phyloP scores from a whole-genome alignment of 2,329 filamentous ascomycete species.

The Apiospora arundinis region DNA sequence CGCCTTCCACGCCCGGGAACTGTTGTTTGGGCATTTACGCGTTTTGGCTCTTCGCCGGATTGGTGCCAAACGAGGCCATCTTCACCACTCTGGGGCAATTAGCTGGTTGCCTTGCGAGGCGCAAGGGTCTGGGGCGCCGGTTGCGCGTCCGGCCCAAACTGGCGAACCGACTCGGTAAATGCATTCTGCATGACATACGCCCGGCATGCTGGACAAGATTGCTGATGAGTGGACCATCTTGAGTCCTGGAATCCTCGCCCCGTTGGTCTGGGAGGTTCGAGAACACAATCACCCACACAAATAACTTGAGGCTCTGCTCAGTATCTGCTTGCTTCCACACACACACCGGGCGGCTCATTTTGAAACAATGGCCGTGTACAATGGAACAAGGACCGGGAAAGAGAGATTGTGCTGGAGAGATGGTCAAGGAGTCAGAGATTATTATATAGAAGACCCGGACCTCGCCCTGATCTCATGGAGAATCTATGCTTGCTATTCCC shows the following conservation, averaged over 20 bases:
- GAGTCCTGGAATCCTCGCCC: neutral
- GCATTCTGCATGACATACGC: neutral
- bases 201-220: neutral
- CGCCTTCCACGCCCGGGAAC: neutral
- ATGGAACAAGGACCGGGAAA: neutral
- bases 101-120: conserved; percentile 9
- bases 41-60: conserved; percentile 2
- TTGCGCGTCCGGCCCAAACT: neutral
- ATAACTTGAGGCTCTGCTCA: conserved; percentile 1
- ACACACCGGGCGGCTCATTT: neutral
- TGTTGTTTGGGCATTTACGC: neutral
- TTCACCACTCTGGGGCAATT: neutral
- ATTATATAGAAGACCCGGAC: neutral
- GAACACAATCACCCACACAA: neutral
- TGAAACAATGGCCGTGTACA: neutral
- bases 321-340: neutral
- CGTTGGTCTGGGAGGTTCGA: neutral
- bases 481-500: neutral
- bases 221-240: neutral
- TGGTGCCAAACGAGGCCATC: neutral
- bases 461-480: neutral
- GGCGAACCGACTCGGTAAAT: neutral
- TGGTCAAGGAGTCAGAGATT: neutral
- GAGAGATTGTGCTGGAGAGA: neutral
- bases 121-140: neutral